Evolutionary conservation across 2,329 filamentous ascomycete genomes (phyloP), one percentile per base, ranked within the genome.

Genomic region (Rasamsonia emersonii): DNA sequence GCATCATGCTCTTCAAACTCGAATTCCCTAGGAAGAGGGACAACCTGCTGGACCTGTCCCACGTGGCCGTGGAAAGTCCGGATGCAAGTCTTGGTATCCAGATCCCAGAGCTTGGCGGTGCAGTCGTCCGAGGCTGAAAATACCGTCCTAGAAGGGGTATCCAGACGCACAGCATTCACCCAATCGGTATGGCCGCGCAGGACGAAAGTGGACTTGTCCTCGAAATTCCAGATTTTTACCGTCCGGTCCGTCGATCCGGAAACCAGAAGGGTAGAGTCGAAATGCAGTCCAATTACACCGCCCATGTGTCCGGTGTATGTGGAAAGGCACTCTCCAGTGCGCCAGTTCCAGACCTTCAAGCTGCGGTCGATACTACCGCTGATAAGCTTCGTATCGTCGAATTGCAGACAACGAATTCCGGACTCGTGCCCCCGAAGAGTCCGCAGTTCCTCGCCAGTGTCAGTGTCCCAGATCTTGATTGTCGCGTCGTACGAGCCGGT

Each of bases 291-390:
- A 41, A 96, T 81, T 16, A 98, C 82, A 9, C 88, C 88, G 20
- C 79, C 79, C 11, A 70, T 75, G 52, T 96, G 91, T 14, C 81
- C 82, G 9, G 74, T 71, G 33, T 93, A 78, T 0, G 82, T 93
- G 29, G 80, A 82, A 35, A 95, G 71, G 46, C 85, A 86, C 47
- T 86, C 76, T 28, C 91, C 91, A 0, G 86, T 95, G 40, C 82
- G 76, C 86, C 88, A 95, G 53, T 98, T 93, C 91, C 91, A 98
- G 19, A 98, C 77, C 54, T 84, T 88, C 48, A 98, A 73, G 4
- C 81, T 93, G 29, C 77, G 74, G 56, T 96, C 91, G 35, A 95
- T 70, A 51, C 84, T 86, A 31, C 88, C 91, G 35, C 82, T 93
- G 53, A 95, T 88, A 38, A 98, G 71, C 50, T 93, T 93, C 34